Evolutionary conservation across 164 flowering plant species (phyloP).

Genomic region (Vitis riparia): DNA sequence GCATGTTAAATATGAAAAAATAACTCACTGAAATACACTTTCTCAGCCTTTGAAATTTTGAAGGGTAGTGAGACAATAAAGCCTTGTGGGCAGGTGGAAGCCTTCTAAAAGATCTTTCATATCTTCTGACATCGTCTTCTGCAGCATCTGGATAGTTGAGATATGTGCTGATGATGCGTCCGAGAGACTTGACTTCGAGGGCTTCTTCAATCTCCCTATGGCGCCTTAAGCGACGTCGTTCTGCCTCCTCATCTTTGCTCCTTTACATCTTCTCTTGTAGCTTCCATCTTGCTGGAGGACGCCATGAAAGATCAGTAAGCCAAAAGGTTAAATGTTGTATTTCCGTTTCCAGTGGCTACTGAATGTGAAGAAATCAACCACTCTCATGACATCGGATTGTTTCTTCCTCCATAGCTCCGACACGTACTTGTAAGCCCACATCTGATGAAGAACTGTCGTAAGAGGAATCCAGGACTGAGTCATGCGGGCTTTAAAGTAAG

Average conservation of each 20-base stretch:
- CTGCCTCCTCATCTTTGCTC: conserved; percentile 9
- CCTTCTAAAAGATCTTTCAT: conserved; percentile 68
- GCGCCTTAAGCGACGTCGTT: conserved; percentile 26
- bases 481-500: too few relatives aligned
- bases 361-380: too few relatives aligned
- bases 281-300: too few relatives aligned
- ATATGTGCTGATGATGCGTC: conserved; percentile 89
- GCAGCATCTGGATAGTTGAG: conserved; percentile 94
- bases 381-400: too few relatives aligned
- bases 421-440: too few relatives aligned
- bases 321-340: too few relatives aligned
- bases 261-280: background rate
- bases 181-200: conserved; percentile 81
- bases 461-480: too few relatives aligned
- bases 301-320: too few relatives aligned
- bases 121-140: conserved; percentile 76
- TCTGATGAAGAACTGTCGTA: too few relatives aligned
- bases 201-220: conserved; percentile 75
- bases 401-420: too few relatives aligned
- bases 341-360: too few relatives aligned
- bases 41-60: conserved; percentile 66
- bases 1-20: conserved; percentile 78
- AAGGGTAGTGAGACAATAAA: conserved; percentile 64
- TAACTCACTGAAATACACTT: conserved; percentile 83
- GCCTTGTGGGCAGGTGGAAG: conserved; percentile 84